Percentiles rank a stretch among this genome's conserved stretches.
These are phyloP conservation scores for Grosmannia huntii DNA, from an alignment of 2,329 filamentous ascomycete genomes.

Conservation along the genomic window DNA sequence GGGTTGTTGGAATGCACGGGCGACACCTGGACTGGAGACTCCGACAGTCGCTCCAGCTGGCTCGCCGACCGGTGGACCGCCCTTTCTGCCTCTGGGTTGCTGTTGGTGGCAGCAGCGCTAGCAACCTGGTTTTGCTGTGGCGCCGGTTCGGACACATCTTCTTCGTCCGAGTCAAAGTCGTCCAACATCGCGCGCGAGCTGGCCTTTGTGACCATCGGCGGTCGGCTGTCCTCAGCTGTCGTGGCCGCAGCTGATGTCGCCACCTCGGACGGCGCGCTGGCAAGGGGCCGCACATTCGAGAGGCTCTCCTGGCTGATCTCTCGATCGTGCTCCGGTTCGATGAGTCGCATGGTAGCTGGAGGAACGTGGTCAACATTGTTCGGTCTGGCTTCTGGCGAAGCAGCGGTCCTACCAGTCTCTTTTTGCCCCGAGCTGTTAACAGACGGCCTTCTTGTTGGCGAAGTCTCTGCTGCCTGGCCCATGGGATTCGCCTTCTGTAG, in stretches of 20 bases:
- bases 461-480: constrained; percentile 23
- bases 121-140: constrained; percentile 7
- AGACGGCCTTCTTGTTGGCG: constrained; percentile 28
- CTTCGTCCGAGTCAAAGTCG: constrained; percentile 52
- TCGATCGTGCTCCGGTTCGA: constrained; percentile 26
- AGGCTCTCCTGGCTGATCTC: constrained; percentile 7
- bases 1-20: constrained; percentile 36
- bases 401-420: constrained; percentile 24
- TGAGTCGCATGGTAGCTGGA: constrained; percentile 43
- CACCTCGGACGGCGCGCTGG: constrained; percentile 24
- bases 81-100: constrained; percentile 3
- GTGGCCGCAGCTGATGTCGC: constrained; percentile 22
- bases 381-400: constrained; percentile 26
- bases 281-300: not conserved
- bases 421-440: constrained; percentile 15
- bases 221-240: constrained; percentile 33
- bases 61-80: not conserved
- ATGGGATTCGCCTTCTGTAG: constrained; percentile 26
- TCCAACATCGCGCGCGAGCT: constrained; percentile 55
- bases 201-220: constrained; percentile 43
- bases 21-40: constrained; percentile 44
- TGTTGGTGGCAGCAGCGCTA: not conserved
- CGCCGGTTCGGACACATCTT: constrained; percentile 15
- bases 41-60: constrained; percentile 38
- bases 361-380: constrained; percentile 45